Base-by-base conservation (phyloP, 352 stramenopile species). In the Phytophthora quininea region DNA sequence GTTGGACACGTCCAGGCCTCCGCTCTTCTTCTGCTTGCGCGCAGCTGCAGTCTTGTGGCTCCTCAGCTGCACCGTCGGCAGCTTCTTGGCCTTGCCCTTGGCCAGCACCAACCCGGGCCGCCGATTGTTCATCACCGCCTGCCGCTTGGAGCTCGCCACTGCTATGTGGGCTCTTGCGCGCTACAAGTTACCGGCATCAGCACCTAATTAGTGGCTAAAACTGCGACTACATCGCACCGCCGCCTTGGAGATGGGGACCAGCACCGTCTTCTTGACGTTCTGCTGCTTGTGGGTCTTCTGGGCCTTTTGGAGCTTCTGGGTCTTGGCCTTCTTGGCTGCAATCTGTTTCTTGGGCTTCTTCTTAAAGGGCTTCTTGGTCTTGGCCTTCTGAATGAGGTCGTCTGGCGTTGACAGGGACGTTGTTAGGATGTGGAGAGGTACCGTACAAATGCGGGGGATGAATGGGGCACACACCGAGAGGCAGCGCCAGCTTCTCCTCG, bases 251-350 rank as follows among this genome's bases (percentile, higher is more conserved):
- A 89, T 68, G 7, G 80, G 77, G 24, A 92, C 81, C 4, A 82
- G 70, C 56, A 92, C 77, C 33, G 79, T 90, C 64, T 92, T 92
- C 74, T 92, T 92, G 42, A 92, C 83, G 54, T 83, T 90, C 53
- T 85, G 74, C 61, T 83, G 72, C 58, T 85, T 86, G 58, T 79
- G 83, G 29, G 37, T 67, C 53, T 77, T 71, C 49, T 48, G 27
- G 37, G 24, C 14, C 54, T 61, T 71, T 47, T 62, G 58, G 15
- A 31, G 15, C 31, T 47, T 56, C 29, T 79, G 74, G 59, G 69
- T 59, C 38, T 37, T 11, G 10, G 29, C n/a, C 58, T 58, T 65
- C 10, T 56, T 45, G 24, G 38, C 12, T 24, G 19, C 19, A 33
- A 33, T 14, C 14, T 45, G 53, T 47, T 67, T 73, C 49, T 67